A percentile compares a stretch with the other conserved stretches of the same genome.
Conservation (phyloP, 164 flowering plant genomes). For the Hamamelis virginiana region DNA sequence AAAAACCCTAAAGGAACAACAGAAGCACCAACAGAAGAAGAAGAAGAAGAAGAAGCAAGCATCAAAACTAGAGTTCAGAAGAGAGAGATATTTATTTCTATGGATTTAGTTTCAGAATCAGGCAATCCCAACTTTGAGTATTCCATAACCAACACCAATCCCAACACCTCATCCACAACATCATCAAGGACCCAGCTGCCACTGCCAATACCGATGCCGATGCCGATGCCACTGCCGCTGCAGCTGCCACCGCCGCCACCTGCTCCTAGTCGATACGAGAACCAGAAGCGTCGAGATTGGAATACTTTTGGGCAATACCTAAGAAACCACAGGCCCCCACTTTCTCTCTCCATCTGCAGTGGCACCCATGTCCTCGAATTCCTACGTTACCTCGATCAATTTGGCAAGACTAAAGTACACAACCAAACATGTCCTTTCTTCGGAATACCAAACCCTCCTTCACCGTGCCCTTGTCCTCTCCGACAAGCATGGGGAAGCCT, state of each 20-base stretch:
- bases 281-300: conserved; percentile 20
- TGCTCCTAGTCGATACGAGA: conserved; percentile 23
- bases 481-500: conserved; percentile 8
- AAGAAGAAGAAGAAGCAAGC: too few relatives aligned
- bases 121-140: background rate
- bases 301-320: conserved; percentile 19
- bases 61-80: too few relatives aligned
- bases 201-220: too few relatives aligned
- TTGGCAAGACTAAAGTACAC: conserved; percentile 13
- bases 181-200: background rate
- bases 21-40: too few relatives aligned
- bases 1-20: too few relatives aligned
- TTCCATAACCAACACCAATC: background rate
- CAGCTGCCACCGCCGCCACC: background rate
- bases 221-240: background rate
- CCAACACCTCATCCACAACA: background rate
- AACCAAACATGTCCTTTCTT: conserved; percentile 14
- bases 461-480: conserved; percentile 11
- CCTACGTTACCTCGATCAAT: conserved; percentile 9
- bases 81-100: too few relatives aligned
- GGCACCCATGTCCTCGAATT: conserved; percentile 15
- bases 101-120: background rate
- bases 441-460: conserved; percentile 25
- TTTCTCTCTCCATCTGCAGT: conserved; percentile 8
- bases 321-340: conserved; percentile 15